Conservation (phyloP, 768 basidiomycete genomes). For the Tephrocybe sp. region DNA sequence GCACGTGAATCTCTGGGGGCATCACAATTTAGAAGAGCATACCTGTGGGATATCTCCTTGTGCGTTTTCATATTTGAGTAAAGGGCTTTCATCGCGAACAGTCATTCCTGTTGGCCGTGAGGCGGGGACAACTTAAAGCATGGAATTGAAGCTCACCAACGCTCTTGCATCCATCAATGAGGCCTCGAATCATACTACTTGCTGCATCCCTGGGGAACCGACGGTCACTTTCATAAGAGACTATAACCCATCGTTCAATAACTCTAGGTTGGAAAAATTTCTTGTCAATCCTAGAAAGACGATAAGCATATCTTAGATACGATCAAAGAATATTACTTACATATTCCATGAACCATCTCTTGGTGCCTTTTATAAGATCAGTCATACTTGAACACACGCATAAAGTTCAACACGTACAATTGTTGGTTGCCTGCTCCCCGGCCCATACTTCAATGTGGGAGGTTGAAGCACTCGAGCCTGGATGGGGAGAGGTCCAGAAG, state of each 20-base stretch:
- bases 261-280: conserved; percentile 53
- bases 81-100: conserved; percentile 43
- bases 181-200: conserved; percentile 50
- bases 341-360: conserved; percentile 79
- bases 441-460: conserved; percentile 67
- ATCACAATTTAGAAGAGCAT: conserved; percentile 15
- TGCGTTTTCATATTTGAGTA: conserved; percentile 56
- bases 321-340: conserved; percentile 33
- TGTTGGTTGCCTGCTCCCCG: conserved; percentile 45
- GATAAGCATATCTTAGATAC: conserved; percentile 40
- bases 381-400: neutral
- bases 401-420: conserved; percentile 40
- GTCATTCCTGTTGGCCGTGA: conserved; percentile 48
- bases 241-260: conserved; percentile 62
- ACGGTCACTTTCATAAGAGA: conserved; percentile 56
- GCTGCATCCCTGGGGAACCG: conserved; percentile 50
- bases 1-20: neutral
- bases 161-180: conserved; percentile 44
- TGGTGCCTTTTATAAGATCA: conserved; percentile 43
- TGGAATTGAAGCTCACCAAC: conserved; percentile 68
- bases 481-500: conserved; percentile 48
- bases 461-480: conserved; percentile 58
- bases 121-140: conserved; percentile 36
- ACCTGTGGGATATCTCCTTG: conserved; percentile 52
- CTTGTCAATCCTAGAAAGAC: conserved; percentile 59